Conservation (phyloP, 768 basidiomycete genomes). For the Cystofilobasidium bisporidii region DNA sequence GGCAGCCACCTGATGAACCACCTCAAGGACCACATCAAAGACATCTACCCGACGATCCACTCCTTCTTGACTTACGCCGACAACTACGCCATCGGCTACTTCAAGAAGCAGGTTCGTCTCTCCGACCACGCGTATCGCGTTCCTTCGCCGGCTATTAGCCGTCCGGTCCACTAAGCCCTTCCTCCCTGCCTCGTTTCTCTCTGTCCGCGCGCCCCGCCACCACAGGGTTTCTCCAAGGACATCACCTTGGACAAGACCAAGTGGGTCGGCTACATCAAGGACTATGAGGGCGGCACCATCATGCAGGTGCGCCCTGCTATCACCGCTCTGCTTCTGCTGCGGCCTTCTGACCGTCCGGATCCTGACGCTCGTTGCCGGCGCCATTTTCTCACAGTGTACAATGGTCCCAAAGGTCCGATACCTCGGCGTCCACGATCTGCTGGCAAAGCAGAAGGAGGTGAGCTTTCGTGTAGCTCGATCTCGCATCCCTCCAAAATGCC, state of each 20-base stretch:
- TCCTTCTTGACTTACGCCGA: slow-evolving; percentile 97
- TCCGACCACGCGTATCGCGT: not conserved
- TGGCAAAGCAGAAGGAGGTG: slow-evolving; percentile 69
- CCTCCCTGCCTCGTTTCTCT: too few species aligned
- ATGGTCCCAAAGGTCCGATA: slow-evolving; percentile 91
- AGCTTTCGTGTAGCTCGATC: not conserved
- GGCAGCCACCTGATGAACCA: slow-evolving; percentile 98
- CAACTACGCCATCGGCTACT: slow-evolving; percentile 97
- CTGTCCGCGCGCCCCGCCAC: too few species aligned
- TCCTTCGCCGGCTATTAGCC: too few species aligned
- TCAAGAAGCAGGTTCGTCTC: slow-evolving; percentile 68
- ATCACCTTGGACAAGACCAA: slow-evolving; percentile 79
- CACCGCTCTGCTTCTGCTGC: not conserved
- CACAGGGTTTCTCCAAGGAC: slow-evolving; percentile 82
- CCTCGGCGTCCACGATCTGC: slow-evolving; percentile 62
- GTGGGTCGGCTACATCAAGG: slow-evolving; percentile 99
- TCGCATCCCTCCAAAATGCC: too few species aligned
- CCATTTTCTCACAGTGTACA: slow-evolving; percentile 51
- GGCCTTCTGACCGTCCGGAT: not conserved
- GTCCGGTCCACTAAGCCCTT: too few species aligned
- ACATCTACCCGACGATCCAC: slow-evolving; percentile 74
- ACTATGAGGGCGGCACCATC: slow-evolving; percentile 97
- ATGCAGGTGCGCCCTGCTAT: slow-evolving; percentile 56
- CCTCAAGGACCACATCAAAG: slow-evolving; percentile 83
- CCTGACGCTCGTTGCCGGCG: too few species aligned